Percentiles rank a stretch among this genome's conserved stretches.
These are phyloP conservation scores for Cordyceps fumosorosea DNA, from an alignment of 2,329 filamentous ascomycete genomes.

Conservation along the genomic window DNA sequence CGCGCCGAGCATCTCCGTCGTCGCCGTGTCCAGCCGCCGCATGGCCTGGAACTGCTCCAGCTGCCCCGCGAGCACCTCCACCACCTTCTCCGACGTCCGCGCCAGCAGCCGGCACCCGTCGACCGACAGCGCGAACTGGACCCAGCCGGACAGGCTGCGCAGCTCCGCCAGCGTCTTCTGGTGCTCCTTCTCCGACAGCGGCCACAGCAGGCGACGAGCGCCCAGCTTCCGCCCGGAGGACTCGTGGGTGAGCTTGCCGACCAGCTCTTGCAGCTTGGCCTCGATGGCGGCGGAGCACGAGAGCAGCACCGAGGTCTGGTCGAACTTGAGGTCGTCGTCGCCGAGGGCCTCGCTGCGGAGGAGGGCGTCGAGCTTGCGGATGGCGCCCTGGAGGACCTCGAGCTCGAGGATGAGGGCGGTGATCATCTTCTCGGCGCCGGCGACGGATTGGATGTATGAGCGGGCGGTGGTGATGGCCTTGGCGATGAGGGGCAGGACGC, in stretches of 20 bases:
- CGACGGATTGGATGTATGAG: neutral
- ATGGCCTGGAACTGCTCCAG: slow-evolving; percentile 15
- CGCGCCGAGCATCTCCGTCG: neutral
- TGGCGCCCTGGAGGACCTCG: neutral
- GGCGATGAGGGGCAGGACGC: slow-evolving; percentile 1
- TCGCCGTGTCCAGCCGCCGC: neutral
- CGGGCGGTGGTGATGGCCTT: neutral
- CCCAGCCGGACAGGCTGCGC: slow-evolving; percentile 15
- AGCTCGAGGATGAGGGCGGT: neutral
- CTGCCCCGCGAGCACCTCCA: slow-evolving; percentile 15
- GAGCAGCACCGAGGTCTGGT: neutral
- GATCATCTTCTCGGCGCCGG: neutral
- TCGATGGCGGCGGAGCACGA: slow-evolving; percentile 12
- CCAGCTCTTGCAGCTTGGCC: slow-evolving; percentile 11
- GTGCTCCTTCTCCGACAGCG: slow-evolving; percentile 18
- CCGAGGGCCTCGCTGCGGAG: neutral
- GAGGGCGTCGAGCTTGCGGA: neutral
- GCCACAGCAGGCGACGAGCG: slow-evolving; percentile 15
- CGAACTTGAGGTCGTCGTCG: neutral
- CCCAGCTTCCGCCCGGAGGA: neutral
- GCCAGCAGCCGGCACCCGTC: slow-evolving; percentile 18
- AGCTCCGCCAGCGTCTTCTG: slow-evolving; percentile 17
- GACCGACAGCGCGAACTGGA: slow-evolving; percentile 19
- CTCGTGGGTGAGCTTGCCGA: slow-evolving; percentile 3
- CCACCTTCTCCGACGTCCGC: slow-evolving; percentile 17